These are phyloP conservation scores for Coprinopsis cinerea DNA, from an alignment of 768 basidiomycete species.

Conservation along the genomic window DNA sequence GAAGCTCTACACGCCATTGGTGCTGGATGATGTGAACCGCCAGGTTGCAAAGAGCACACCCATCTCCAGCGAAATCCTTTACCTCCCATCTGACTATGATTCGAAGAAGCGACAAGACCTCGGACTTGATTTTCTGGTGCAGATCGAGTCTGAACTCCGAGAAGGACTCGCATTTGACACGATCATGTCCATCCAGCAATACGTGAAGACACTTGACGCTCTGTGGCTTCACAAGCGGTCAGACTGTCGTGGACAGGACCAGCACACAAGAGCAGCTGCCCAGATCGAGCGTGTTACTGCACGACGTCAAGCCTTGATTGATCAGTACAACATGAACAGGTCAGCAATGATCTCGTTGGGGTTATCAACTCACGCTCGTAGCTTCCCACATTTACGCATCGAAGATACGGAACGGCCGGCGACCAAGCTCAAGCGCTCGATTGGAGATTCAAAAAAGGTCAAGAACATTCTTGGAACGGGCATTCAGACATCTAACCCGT, in stretches of 20 bases:
- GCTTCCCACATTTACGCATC: background rate
- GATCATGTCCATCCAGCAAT: background rate
- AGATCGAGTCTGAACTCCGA: too few species aligned
- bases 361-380: background rate
- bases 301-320: background rate
- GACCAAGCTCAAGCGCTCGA: background rate
- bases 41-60: too few species aligned
- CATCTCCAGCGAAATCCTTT: too few species aligned
- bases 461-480: too few species aligned
- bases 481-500: too few species aligned
- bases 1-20: too few species aligned
- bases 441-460: background rate
- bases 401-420: background rate
- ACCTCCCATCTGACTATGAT: too few species aligned
- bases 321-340: background rate
- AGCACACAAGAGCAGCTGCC: conserved; percentile 2
- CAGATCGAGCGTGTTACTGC: background rate
- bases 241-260: background rate
- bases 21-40: too few species aligned
- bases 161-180: conserved; percentile 3
- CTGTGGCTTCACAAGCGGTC: background rate
- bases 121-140: too few species aligned
- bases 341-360: background rate
- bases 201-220: background rate
- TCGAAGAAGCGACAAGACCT: too few species aligned